Evolutionary conservation across 2,329 filamentous ascomycete genomes (phyloP).

Genomic region (Clonostachys chloroleuca): DNA sequence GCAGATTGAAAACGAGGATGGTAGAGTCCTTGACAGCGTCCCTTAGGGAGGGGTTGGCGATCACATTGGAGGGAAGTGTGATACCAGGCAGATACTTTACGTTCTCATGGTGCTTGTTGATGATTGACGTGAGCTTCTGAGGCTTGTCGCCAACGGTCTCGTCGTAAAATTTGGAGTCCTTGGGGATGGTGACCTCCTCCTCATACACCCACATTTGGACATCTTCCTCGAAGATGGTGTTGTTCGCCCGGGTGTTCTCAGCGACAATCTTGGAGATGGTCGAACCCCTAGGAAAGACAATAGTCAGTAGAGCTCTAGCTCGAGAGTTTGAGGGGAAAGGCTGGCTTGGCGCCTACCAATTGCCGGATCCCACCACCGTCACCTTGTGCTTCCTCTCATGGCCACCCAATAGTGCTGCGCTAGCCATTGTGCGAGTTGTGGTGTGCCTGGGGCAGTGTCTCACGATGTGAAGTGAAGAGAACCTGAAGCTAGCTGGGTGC

Average conservation of each 20-base stretch:
- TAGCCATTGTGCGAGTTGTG: slow-evolving; percentile 22
- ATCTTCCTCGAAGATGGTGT: slow-evolving; percentile 77
- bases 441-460: background rate
- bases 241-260: slow-evolving; percentile 78
- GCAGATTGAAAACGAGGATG: slow-evolving; percentile 92
- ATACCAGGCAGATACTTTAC: slow-evolving; percentile 96
- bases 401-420: slow-evolving; percentile 30
- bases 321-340: background rate
- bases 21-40: slow-evolving; percentile 80
- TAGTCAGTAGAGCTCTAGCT: background rate
- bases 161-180: slow-evolving; percentile 71
- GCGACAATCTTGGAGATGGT: slow-evolving; percentile 96
- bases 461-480: background rate
- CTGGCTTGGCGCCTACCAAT: slow-evolving; percentile 61
- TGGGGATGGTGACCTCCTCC: slow-evolving; percentile 74
- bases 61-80: slow-evolving; percentile 73
- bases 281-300: slow-evolving; percentile 63
- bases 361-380: slow-evolving; percentile 90
- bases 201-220: slow-evolving; percentile 99
- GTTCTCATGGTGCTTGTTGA: slow-evolving; percentile 94
- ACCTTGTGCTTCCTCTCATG: slow-evolving; percentile 81
- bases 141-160: slow-evolving; percentile 56
- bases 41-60: slow-evolving; percentile 76
- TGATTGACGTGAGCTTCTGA: slow-evolving; percentile 84
- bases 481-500: background rate